Evolutionary conservation across 179 eudicot genomes (phyloP).

Genomic region (Sideroxylon spinosum): DNA sequence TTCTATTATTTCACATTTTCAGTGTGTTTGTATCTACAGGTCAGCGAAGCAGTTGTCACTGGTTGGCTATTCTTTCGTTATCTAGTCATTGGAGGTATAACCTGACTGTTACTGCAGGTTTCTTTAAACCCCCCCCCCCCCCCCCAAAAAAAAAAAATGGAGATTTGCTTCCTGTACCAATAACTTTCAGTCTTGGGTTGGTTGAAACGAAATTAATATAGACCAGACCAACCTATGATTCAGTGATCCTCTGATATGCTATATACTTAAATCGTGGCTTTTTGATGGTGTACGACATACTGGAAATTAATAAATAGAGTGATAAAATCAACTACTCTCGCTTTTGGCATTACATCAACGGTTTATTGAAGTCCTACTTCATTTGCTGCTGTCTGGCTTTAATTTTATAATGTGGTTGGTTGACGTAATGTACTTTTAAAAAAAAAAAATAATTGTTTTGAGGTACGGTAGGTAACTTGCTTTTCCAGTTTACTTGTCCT

Average conservation of each 20-base stretch:
- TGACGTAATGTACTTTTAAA: not conserved
- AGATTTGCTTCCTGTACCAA: too few relatives aligned
- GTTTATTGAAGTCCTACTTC: not conserved
- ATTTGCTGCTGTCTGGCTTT: not conserved
- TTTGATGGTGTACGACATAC: not conserved
- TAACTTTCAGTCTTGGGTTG: not conserved
- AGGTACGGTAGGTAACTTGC: not conserved
- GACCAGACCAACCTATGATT: not conserved
- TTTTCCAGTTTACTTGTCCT: not conserved
- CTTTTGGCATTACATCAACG: not conserved
- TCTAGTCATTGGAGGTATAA: conserved; percentile 95
- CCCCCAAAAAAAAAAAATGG: too few relatives aligned
- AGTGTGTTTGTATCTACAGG: conserved; percentile 31
- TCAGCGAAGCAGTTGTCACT: conserved; percentile 89
- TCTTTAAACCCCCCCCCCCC: not conserved
- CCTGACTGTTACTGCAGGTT: not conserved
- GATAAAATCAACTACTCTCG: not conserved
- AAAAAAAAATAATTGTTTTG: not conserved
- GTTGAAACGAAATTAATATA: too few relatives aligned
- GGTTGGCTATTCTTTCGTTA: conserved; percentile 98
- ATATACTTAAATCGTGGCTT: not conserved
- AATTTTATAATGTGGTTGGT: not conserved
- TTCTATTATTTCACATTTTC: conserved; percentile 12
- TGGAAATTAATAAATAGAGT: not conserved
- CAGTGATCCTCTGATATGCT: not conserved